Conservation (phyloP, 83 land plant genomes). For the Thuja plicata region DNA sequence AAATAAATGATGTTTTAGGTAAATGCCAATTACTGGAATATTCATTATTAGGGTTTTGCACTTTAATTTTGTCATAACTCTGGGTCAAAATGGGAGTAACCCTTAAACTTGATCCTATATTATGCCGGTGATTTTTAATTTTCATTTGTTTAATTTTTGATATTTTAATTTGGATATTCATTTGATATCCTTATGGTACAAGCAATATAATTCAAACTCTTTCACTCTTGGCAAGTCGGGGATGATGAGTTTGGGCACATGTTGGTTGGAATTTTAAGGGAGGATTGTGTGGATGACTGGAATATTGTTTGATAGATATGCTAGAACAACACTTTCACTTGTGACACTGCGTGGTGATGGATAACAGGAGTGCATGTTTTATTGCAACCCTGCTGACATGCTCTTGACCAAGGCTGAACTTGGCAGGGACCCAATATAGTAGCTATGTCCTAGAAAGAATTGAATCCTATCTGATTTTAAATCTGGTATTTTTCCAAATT, state of each 20-base stretch:
- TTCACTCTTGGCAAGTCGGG: conserved; percentile 42
- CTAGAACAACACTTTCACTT: conserved; percentile 81
- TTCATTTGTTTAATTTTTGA: not conserved
- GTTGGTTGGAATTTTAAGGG: conserved; percentile 69
- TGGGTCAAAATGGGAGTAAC: not conserved
- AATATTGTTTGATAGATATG: conserved; percentile 60
- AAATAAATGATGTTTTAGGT: not conserved
- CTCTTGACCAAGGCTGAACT: conserved; percentile 54
- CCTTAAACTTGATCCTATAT: not conserved
- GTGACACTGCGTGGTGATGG: conserved; percentile 76
- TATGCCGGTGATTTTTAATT: not conserved
- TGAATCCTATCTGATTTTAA: not conserved
- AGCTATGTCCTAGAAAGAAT: conserved; percentile 30
- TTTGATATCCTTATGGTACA: not conserved
- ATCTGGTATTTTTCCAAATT: not conserved
- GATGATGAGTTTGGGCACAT: conserved; percentile 93
- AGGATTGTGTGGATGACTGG: conserved; percentile 63
- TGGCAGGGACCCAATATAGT: conserved; percentile 44
- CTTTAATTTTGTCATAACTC: not conserved
- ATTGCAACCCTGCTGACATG: conserved; percentile 87
- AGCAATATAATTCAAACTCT: not conserved
- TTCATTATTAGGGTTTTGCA: not conserved
- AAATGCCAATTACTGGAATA: not conserved
- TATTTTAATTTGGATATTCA: not conserved
- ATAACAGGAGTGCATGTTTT: conserved; percentile 85